phyloP scores from a whole-genome alignment of 352 stramenopile genomes.

The Globisporangium spiculum region DNA sequence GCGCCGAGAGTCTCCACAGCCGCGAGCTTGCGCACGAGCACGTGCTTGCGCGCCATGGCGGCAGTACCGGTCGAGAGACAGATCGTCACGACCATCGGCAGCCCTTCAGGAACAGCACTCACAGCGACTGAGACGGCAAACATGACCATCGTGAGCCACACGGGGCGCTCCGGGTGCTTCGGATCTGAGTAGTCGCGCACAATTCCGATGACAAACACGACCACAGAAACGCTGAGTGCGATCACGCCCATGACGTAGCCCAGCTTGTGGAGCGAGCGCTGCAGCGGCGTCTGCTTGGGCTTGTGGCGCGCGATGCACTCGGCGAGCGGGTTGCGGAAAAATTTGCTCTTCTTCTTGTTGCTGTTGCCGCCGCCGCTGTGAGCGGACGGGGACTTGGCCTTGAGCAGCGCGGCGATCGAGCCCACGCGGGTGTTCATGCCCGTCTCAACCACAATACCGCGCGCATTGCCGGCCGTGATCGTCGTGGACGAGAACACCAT shows the following conservation, averaged over 20 bases:
- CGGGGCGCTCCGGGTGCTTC: constrained; percentile 69
- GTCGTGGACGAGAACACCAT: constrained; percentile 93
- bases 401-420: constrained; percentile 61
- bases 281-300: constrained; percentile 86
- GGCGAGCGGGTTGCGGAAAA: constrained; percentile 39
- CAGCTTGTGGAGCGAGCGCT: constrained; percentile 92
- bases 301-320: constrained; percentile 60
- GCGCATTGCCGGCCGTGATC: constrained; percentile 74
- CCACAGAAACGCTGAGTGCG: constrained; percentile 72
- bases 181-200: constrained; percentile 47
- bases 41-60: constrained; percentile 75
- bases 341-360: constrained; percentile 27
- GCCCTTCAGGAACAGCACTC: constrained; percentile 73
- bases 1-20: constrained; percentile 85
- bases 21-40: constrained; percentile 84
- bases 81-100: constrained; percentile 83
- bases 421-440: constrained; percentile 72
- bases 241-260: constrained; percentile 90
- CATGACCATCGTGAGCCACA: constrained; percentile 93
- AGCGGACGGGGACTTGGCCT: constrained; percentile 30
- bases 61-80: constrained; percentile 69
- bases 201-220: constrained; percentile 91
- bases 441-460: constrained; percentile 68
- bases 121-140: constrained; percentile 89
- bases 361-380: neutral